Evolutionary conservation across 805 yeast genomes (phyloP), one percentile per base, ranked within the genome.

Genomic region (Starmerella khaoyaiensis): DNA sequence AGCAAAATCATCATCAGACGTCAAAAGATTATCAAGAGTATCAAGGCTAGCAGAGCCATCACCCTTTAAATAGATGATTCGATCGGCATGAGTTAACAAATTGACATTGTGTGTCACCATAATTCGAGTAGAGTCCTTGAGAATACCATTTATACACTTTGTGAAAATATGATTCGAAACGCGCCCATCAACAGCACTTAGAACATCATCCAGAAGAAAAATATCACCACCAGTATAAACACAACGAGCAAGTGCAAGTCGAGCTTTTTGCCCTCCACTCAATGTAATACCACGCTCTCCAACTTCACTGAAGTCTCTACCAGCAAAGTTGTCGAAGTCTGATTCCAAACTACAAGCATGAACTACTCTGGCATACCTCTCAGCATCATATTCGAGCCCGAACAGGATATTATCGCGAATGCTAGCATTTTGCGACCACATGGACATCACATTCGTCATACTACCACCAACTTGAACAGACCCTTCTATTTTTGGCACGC

Each of bases 231-330:
- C 65, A 16, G 72, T 69, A 50, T 82, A 82, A 1, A 78, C 82
- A 2, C 90, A 79, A 48, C 94, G 68, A 1, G 94, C 94, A 36
- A 82, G 62, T 50, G 74, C 75, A 44, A 82, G 74, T 55, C 94
- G 71, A 0, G 93, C 90, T 61, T 82, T 83, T 55, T 82, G 94
- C 34, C 94, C 94, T 35, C 94, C 94, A 8, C 90, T 79, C 31
- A 82, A 60, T 0, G 90, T 83, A 40, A 83, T 77, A 50, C 94
- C 94, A 45, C 86, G 68, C 55, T 82, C 94, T 41, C 94, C 94
- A 48, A 82, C 78, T 58, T 83, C 93, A 1, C 45, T 41, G 32
- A 48, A 53, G 52, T 82, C 94, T 21, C 90, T 84, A 26, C 75
- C 81, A 4, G 78, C 76, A 24, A 83, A 61, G 24, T 68, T 65